A percentile compares a stretch with the other conserved stretches of the same genome.
Conservation (phyloP, 352 stramenopile genomes). For the Aphanomyces invadans region DNA sequence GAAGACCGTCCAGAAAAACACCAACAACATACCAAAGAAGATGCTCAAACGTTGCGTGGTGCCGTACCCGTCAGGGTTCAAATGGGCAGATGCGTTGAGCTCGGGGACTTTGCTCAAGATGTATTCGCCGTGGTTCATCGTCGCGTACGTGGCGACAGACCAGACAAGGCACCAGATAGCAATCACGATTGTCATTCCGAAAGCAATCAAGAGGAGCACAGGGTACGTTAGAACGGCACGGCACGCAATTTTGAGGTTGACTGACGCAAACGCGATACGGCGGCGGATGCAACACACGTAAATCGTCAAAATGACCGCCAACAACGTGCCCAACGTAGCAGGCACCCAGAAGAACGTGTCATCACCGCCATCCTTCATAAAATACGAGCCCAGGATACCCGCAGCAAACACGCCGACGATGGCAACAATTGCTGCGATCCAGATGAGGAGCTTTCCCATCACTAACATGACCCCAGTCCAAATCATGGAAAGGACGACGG, state of each 20-base stretch:
- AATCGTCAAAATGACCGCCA: conserved; percentile 36
- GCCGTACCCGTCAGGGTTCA: conserved; percentile 32
- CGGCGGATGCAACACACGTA: conserved; percentile 51
- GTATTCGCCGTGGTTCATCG: conserved; percentile 48
- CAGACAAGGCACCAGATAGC: conserved; percentile 71
- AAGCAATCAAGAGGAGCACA: conserved; percentile 56
- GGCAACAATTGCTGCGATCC: conserved; percentile 38
- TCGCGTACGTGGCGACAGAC: conserved; percentile 57
- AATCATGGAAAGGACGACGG: conserved; percentile 35
- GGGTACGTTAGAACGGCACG: conserved; percentile 64
- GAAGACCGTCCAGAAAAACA: conserved; percentile 73
- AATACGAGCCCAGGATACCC: conserved; percentile 34
- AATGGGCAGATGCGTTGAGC: conserved; percentile 55
- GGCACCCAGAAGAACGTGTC: conserved; percentile 40
- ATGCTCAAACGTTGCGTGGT: conserved; percentile 22
- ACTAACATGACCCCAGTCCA: conserved; percentile 50
- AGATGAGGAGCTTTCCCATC: conserved; percentile 57
- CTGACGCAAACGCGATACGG: conserved; percentile 65
- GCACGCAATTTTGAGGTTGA: conserved; percentile 74
- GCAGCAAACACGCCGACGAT: conserved; percentile 35
- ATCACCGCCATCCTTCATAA: conserved; percentile 38
- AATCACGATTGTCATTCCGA: conserved; percentile 62
- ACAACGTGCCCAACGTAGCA: conserved; percentile 34
- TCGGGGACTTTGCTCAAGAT: conserved; percentile 43
- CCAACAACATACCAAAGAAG: conserved; percentile 55